Percentiles rank a stretch among this genome's conserved stretches.
Conservation (phyloP, 768 basidiomycete species). For the Butyriboletus loyo region DNA sequence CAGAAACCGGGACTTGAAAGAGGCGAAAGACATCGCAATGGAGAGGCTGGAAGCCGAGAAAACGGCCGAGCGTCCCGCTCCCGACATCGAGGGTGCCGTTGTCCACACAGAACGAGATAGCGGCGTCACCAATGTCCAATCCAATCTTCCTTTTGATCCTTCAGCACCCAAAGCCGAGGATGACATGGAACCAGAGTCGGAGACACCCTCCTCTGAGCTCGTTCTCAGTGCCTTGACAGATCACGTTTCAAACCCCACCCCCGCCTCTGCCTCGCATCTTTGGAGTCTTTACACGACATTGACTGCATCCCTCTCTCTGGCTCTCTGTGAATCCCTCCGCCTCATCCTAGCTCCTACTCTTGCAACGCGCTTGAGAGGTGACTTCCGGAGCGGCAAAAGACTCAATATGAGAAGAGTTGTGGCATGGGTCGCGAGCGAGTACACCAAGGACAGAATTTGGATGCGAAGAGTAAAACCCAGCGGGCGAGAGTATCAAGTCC, state of each 20-base stretch:
- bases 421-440: constrained; percentile 96
- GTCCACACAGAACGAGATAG: constrained; percentile 31
- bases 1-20: constrained; percentile 25
- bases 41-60: constrained; percentile 28
- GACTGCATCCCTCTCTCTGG: constrained; percentile 87
- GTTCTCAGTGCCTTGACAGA: constrained; percentile 20
- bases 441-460: constrained; percentile 99
- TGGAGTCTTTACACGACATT: constrained; percentile 91
- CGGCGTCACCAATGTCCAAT: not conserved
- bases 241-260: constrained; percentile 22
- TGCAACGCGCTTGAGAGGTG: constrained; percentile 91
- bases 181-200: constrained; percentile 18
- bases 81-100: constrained; percentile 47
- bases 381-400: constrained; percentile 96
- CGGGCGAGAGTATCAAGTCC: constrained; percentile 91
- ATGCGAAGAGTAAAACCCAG: constrained; percentile 90
- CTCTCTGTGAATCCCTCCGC: constrained; percentile 93
- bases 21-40: constrained; percentile 22
- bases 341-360: constrained; percentile 94
- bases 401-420: constrained; percentile 99
- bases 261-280: constrained; percentile 54
- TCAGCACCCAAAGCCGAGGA: constrained; percentile 31
- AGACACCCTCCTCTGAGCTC: constrained; percentile 16
- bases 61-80: constrained; percentile 23
- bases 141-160: constrained; percentile 21